Conservation (phyloP, 495 filamentous ascomycete species). For the Penicillium samsonianum region DNA sequence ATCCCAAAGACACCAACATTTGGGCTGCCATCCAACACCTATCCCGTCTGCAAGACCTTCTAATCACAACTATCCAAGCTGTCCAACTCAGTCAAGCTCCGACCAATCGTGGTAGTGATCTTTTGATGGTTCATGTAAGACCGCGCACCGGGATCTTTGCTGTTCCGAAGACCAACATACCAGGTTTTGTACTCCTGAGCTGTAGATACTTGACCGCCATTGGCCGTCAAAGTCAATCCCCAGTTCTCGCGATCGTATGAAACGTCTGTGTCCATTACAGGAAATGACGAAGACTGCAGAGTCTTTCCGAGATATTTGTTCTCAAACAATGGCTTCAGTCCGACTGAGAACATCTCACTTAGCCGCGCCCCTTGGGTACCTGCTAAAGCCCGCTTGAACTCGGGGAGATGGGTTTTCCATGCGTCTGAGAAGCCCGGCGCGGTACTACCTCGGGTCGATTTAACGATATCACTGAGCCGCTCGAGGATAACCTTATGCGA, state of each 20-base stretch:
- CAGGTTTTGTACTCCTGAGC: no score
- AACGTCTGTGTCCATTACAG: constrained; percentile 1
- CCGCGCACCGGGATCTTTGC: no score
- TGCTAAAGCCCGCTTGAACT: constrained; percentile 1
- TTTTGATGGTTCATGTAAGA: background rate
- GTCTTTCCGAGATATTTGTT: background rate
- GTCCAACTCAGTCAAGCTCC: background rate
- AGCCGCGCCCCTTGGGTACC: background rate
- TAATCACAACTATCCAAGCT: constrained; percentile 3
- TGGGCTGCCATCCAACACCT: background rate
- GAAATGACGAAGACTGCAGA: background rate
- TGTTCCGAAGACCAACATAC: no score
- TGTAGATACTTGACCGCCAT: no score
- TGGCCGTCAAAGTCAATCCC: background rate
- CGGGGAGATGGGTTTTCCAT: constrained; percentile 1
- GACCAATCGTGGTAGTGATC: background rate
- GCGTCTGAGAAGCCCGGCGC: constrained; percentile 1
- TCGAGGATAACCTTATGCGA: background rate
- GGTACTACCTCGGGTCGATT: constrained; percentile 4
- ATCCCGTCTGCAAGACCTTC: background rate
- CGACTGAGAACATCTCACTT: constrained; percentile 7
- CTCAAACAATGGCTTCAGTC: constrained; percentile 5
- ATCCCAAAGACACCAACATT: background rate
- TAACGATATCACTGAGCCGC: background rate
- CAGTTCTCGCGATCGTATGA: background rate